Evolutionary conservation across 1,284 basidiomycete genomes (phyloP), one percentile per base, ranked within the genome.

Genomic region (Malassezia vespertilionis): DNA sequence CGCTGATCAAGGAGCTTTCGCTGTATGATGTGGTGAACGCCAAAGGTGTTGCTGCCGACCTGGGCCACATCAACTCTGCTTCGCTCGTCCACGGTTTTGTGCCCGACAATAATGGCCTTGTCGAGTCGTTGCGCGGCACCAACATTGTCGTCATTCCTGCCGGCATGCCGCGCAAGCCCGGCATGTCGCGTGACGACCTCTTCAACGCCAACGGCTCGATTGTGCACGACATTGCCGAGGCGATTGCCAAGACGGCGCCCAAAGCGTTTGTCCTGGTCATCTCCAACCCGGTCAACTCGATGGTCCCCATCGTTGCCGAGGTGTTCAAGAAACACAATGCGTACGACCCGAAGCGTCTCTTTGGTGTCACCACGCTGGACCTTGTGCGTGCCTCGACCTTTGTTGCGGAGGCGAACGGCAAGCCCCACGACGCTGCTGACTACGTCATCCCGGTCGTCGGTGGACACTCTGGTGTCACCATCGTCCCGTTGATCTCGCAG

Each of bases 141-240:
- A 81, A 95, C 60, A 71, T 96, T 57, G 82, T 97, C 64, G 80
- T 97, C 61, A 95, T 97, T 72, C 93, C 93, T 53, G 93, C 91
- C 62, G 91, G 93, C 75, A 83, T 96, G 9, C 91, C 93, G 53
- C 80, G 93, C 63, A 97, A 97, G 72, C 73, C 72, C 21, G 72
- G 72, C 53, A 78, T 78, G 77, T 76, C 73, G 62, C 80, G 89
- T 75, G 90, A 93, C 72, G 85, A 90, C 73, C 78, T 91, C 15
- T 91, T 91, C 81, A 89, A 90, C 78, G 85, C 82, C 50, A 99
- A 99, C 75, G 93, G 88, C 56, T 86, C 86, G 44, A 99, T 99
- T 72, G 86, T 95, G 53, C 82, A 83, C 60, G 86, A 88, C 71
- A 81, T 97, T 54, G 91, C 90, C 33, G 82, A 80, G 40, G 87